These are phyloP conservation scores for Lonicera japonica DNA, from an alignment of 129 eudicot genomes.

Conservation along the genomic window DNA sequence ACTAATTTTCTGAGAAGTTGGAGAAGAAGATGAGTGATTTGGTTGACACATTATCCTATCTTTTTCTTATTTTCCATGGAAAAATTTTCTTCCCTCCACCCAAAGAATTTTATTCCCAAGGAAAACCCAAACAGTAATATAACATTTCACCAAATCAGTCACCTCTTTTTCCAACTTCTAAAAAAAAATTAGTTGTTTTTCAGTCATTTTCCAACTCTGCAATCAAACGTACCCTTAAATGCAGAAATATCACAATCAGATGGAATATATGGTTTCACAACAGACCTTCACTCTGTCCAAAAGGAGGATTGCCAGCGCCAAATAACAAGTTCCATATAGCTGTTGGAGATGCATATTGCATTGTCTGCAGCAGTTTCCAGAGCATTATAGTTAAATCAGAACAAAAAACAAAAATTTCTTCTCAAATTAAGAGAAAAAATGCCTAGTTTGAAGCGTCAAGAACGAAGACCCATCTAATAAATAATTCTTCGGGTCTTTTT, in stretches of 20 bases:
- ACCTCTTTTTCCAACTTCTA: no score
- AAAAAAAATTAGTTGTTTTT: no score
- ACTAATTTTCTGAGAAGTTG: no score
- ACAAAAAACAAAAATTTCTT: background rate
- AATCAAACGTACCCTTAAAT: background rate
- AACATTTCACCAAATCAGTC: no score
- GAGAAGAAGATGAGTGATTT: no score
- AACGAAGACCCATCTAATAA: background rate
- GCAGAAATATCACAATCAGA: conserved; percentile 5
- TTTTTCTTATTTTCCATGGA: no score
- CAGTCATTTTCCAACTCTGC: no score
- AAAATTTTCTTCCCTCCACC: no score
- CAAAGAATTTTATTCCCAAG: no score
- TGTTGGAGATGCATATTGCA: conserved; percentile 96
- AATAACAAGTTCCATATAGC: conserved; percentile 82
- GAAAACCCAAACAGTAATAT: no score
- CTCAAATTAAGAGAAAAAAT: background rate
- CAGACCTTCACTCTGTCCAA: conserved; percentile 59
- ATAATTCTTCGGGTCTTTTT: background rate
- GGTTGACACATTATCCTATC: no score
- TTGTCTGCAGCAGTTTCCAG: conserved; percentile 58
- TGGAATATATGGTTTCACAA: conserved; percentile 3
- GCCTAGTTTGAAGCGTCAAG: conserved; percentile 2
- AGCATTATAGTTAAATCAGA: conserved; percentile 4
- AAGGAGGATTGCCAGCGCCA: conserved; percentile 56